Evolutionary conservation across 164 flowering plant genomes (phyloP).

Genomic region (Dillenia suffruticosa): DNA sequence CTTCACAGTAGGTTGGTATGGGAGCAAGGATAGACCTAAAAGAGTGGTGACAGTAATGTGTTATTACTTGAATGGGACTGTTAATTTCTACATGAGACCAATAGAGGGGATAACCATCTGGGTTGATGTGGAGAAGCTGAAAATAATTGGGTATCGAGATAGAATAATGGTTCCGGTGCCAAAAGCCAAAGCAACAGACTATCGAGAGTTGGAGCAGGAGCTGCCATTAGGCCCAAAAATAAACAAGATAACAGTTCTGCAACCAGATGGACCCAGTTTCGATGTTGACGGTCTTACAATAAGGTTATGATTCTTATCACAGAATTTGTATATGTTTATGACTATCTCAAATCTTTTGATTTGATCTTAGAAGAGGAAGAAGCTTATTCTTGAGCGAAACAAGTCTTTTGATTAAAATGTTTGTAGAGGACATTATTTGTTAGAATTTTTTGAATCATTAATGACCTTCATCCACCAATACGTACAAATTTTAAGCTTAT

Average conservation of each 20-base stretch:
- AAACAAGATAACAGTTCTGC: conserved; percentile 14
- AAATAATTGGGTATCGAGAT: conserved; percentile 32
- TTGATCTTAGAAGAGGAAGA: no score
- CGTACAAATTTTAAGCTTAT: no score
- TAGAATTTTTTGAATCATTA: no score
- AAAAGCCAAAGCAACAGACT: conserved; percentile 46
- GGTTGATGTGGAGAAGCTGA: conserved; percentile 50
- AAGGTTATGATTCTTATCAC: conserved; percentile 21
- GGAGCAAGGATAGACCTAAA: conserved; percentile 22
- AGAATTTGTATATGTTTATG: no score
- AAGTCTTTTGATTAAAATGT: no score
- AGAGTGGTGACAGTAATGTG: conserved; percentile 30
- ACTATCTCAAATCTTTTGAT: no score
- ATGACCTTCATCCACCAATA: no score
- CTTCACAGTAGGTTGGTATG: conserved; percentile 49
- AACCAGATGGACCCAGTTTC: conserved; percentile 38
- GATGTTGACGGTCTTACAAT: conserved; percentile 34
- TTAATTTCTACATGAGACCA: conserved; percentile 43
- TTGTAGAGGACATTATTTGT: no score
- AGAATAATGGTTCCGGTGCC: conserved; percentile 34
- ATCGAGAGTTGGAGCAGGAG: conserved; percentile 20
- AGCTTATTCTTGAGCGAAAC: no score
- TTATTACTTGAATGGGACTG: conserved; percentile 30
- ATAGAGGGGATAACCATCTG: conserved; percentile 41
- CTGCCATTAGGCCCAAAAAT: conserved; percentile 24